These are phyloP conservation scores for Dactylellina drechsleri DNA, from an alignment of 2,329 filamentous ascomycete species.

Conservation along the genomic window DNA sequence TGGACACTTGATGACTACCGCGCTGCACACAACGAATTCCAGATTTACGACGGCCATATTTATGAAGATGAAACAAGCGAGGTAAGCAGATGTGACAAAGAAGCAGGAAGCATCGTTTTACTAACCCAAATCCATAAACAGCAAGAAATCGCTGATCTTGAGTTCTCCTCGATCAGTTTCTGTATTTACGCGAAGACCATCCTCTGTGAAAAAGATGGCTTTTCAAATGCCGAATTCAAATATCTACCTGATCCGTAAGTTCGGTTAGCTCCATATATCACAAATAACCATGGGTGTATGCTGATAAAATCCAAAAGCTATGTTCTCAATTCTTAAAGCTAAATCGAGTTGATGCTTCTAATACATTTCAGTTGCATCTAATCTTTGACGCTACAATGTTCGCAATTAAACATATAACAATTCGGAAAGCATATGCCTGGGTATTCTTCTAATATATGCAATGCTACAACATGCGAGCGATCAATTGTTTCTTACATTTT, in stretches of 20 bases:
- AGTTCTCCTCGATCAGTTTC: constrained; percentile 16
- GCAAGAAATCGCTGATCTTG: constrained; percentile 32
- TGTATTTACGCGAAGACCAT: background rate
- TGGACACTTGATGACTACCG: constrained; percentile 38
- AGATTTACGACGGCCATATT: constrained; percentile 26
- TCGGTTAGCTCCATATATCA: background rate
- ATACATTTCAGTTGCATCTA: too few species aligned
- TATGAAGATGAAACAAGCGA: constrained; percentile 12
- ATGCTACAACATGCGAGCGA: too few species aligned
- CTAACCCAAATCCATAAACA: background rate
- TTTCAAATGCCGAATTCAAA: constrained; percentile 5
- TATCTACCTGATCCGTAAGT: constrained; percentile 35
- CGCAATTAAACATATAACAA: too few species aligned
- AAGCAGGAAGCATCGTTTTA: background rate
- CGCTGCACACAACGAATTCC: background rate
- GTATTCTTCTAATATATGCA: too few species aligned
- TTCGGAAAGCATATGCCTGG: too few species aligned
- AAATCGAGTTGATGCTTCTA: too few species aligned
- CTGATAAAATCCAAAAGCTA: constrained; percentile 10
- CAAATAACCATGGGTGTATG: background rate
- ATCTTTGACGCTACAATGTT: too few species aligned
- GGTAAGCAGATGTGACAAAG: constrained; percentile 6
- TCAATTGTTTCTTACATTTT: too few species aligned
- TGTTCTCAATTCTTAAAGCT: constrained; percentile 5
- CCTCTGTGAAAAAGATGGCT: constrained; percentile 14